Conservation (phyloP, 257 asterid genomes). For the Asclepias syriaca region DNA sequence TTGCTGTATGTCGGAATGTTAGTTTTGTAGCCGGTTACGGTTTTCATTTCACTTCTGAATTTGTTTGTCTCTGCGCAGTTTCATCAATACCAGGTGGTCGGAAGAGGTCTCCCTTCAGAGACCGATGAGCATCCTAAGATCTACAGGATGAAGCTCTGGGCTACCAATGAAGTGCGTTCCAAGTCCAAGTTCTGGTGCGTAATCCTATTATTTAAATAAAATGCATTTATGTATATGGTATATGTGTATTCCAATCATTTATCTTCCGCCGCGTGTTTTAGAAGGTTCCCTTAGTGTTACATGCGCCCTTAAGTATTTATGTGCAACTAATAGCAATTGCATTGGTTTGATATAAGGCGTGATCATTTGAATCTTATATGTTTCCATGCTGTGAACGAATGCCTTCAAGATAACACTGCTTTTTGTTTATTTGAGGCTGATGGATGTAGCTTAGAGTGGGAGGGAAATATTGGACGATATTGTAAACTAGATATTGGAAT, state of each 20-base stretch:
- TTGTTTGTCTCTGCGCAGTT: conserved; percentile 35
- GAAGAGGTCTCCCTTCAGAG: conserved; percentile 88
- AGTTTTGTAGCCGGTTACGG: background rate
- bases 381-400: background rate
- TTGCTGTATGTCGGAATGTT: background rate
- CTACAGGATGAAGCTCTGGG: conserved; percentile 95
- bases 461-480: no score
- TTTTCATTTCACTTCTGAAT: background rate
- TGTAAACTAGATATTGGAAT: no score
- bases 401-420: background rate
- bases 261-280: background rate
- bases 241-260: background rate
- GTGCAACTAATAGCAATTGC: background rate
- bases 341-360: background rate
- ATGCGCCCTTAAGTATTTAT: background rate
- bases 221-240: background rate
- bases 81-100: conserved; percentile 92
- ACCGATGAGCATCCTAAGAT: conserved; percentile 77
- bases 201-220: background rate
- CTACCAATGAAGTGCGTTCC: conserved; percentile 90
- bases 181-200: conserved; percentile 78
- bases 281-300: background rate
- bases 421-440: background rate
- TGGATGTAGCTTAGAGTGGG: no score
- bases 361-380: background rate